A percentile compares a stretch with the other conserved stretches of the same genome.
These are phyloP conservation scores for Phycomyces nitens DNA, from an alignment of 192 early-diverging fungal genomes.

Conservation along the genomic window DNA sequence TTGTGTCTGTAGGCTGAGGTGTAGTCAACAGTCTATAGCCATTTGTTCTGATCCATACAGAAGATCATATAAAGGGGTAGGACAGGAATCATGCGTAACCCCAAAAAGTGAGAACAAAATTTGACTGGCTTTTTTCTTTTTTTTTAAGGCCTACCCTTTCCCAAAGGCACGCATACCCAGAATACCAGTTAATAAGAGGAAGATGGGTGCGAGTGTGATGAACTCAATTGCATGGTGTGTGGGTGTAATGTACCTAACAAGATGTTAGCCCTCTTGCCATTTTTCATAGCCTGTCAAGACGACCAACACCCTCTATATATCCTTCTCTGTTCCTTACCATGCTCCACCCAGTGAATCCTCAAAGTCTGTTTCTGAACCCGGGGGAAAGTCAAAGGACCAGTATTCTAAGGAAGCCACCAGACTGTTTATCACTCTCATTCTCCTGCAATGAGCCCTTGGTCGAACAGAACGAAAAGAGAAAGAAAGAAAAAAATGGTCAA, in stretches of 20 bases:
- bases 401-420: constrained; percentile 2
- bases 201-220: constrained; percentile 34
- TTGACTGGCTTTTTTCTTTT: not conserved
- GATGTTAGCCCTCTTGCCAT: too few species aligned
- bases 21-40: constrained; percentile 21
- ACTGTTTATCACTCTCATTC: not conserved
- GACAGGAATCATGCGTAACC: constrained; percentile 1
- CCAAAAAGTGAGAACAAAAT: constrained; percentile 8
- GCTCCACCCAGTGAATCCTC: constrained; percentile 17
- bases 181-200: constrained; percentile 27
- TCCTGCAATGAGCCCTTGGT: too few species aligned
- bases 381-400: constrained; percentile 10
- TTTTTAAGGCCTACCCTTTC: constrained; percentile 13
- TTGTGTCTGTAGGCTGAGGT: constrained; percentile 1
- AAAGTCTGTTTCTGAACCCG: constrained; percentile 19
- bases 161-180: constrained; percentile 33
- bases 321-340: constrained; percentile 4
- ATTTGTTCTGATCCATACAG: not conserved
- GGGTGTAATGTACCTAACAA: constrained; percentile 49
- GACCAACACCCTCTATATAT: too few species aligned
- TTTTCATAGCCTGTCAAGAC: too few species aligned
- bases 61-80: not conserved
- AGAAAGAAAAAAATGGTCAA: too few species aligned
- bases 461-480: too few species aligned
- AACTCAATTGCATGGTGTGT: constrained; percentile 47